Base-by-base conservation (phyloP, 2,329 filamentous ascomycete species). In the Clonostachys solani region DNA sequence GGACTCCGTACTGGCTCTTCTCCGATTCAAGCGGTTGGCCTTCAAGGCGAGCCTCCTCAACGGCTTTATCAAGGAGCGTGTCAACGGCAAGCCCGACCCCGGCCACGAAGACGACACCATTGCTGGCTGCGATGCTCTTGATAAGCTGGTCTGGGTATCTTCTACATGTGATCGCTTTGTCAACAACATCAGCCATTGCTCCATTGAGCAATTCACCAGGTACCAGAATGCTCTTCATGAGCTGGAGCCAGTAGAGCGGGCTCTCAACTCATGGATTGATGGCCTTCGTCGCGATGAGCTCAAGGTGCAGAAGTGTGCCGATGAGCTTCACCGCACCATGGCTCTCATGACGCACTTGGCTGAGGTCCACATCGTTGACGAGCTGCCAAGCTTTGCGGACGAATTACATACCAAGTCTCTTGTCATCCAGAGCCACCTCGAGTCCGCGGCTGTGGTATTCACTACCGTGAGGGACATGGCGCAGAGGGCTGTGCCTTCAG, bases 241-340 rank as follows among this genome's bases (percentile, higher is more conserved):
- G 64, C 74, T 97, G 44, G 89, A 96, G 61, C 90, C 92, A 1
- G 89, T 97, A 12, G 94, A 99, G 68, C 81, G 91, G 48, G 88
- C 89, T 0, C 69, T 97, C 44, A 96, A 96, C 60, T 80, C 80
- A 47, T 96, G 91, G 82, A 88, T 97, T 48, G 92, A 96, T 53
- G 83, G 83, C 6, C 64, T 96, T 47, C 85, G 90, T 53, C 84
- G 83, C 45, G 91, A 95, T 55, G 91, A 96, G 47, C 71, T 97
- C 43, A 91, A 91, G 65, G 87, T 92, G 67, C 83, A 86, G 63
- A 86, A 89, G 57, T 91, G 91, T 60, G 84, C 88, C 1, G 81
- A 82, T 19, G 89, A 95, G 61, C 73, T 97, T 36, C 85, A 92
- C 58, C 83, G 87, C 46, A 92, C 89, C 7, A 88, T 95, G 55